phyloP scores from a whole-genome alignment of 2,329 filamentous ascomycete genomes.

The Paraphoma chrysanthemicola region DNA sequence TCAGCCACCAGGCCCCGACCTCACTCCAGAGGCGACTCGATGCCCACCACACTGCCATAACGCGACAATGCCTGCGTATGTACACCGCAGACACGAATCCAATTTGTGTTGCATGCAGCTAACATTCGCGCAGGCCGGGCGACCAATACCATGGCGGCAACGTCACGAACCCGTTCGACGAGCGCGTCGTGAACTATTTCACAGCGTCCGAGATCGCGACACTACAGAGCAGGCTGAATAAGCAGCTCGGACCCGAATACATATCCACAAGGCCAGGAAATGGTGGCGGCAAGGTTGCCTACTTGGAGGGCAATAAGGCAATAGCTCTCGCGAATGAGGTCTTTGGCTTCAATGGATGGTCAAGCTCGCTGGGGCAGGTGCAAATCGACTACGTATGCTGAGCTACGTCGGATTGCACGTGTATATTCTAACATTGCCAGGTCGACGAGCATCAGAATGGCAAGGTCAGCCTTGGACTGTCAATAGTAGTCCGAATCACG shows the following conservation, averaged over 20 bases:
- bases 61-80: slow-evolving; percentile 46
- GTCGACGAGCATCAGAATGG: slow-evolving; percentile 83
- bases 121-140: slow-evolving; percentile 40
- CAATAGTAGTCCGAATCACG: slow-evolving; percentile 89
- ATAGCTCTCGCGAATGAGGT: slow-evolving; percentile 95
- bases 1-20: slow-evolving; percentile 33
- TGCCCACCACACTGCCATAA: slow-evolving; percentile 29
- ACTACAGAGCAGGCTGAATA: slow-evolving; percentile 84
- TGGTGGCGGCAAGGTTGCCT: slow-evolving; percentile 86
- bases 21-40: slow-evolving; percentile 28
- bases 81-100: slow-evolving; percentile 1
- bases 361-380: slow-evolving; percentile 90
- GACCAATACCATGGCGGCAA: slow-evolving; percentile 45
- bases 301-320: slow-evolving; percentile 94
- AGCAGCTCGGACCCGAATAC: slow-evolving; percentile 94
- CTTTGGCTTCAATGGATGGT: slow-evolving; percentile 98
- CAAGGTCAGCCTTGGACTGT: slow-evolving; percentile 84
- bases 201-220: slow-evolving; percentile 91
- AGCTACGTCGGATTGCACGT: not conserved
- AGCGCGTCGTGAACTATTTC: slow-evolving; percentile 77
- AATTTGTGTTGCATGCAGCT: slow-evolving; percentile 9
- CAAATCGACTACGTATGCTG: slow-evolving; percentile 83
- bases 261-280: slow-evolving; percentile 86
- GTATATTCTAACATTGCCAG: slow-evolving; percentile 44
- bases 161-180: slow-evolving; percentile 80